phyloP scores from a whole-genome alignment of 768 basidiomycete species.

The Lentinula raphanica region DNA sequence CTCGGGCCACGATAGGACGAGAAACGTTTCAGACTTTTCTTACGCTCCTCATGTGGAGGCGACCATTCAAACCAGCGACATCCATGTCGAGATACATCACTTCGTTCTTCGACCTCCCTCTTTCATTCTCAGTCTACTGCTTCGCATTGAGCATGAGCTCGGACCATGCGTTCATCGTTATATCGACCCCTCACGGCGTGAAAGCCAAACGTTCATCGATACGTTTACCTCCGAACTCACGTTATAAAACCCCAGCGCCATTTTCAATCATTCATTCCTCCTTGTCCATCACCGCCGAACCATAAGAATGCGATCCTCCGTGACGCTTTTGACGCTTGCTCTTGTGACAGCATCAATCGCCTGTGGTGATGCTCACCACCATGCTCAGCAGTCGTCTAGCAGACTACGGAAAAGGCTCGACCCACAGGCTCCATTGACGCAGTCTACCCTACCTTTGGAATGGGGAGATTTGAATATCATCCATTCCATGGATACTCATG shows the following conservation, averaged over 20 bases:
- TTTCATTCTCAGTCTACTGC: neutral
- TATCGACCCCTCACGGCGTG: neutral
- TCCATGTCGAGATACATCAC: no score
- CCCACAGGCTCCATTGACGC: conserved; percentile 38
- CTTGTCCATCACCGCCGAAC: neutral
- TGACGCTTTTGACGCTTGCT: neutral
- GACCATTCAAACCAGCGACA: no score
- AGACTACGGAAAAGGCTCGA: conserved; percentile 31
- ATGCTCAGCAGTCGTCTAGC: conserved; percentile 17
- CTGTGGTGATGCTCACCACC: conserved; percentile 22
- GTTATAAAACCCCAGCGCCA: neutral
- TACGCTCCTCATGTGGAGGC: no score
- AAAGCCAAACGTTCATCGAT: neutral
- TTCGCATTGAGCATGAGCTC: neutral
- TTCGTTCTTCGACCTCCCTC: no score
- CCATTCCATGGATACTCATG: conserved; percentile 81
- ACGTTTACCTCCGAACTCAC: neutral
- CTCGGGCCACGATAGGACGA: no score
- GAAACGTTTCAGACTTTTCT: no score
- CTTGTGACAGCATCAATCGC: conserved; percentile 5
- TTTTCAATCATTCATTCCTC: neutral
- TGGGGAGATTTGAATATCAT: conserved; percentile 92
- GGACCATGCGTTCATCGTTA: neutral
- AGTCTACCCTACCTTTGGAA: conserved; percentile 63
- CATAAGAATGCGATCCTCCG: neutral